Evolutionary conservation across 2,329 filamentous ascomycete species (phyloP), one percentile per base, ranked within the genome.

Genomic region (Boeremia exigua): DNA sequence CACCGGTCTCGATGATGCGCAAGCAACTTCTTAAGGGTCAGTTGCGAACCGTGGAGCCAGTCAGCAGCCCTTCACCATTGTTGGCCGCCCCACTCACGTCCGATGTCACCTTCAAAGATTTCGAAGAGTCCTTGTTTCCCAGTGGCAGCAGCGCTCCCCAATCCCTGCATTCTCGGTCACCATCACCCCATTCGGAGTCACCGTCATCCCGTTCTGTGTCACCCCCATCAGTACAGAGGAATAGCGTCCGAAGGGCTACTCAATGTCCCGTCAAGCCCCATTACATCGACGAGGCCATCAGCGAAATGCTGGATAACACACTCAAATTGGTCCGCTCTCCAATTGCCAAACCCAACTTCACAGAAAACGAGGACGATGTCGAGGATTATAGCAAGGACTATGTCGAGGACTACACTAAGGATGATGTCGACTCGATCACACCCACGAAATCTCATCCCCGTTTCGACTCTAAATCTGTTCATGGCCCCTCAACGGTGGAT

Each of bases 261-360:
- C 37, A 61, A 27, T 49, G 58, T 19, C 48, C 36, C 29, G 43
- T 54, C 7, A 68, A 63, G 38, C 30, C 56, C 7, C 68, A 64
- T 36, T 68, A 60, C 34, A 44, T 48, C 27, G 66, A 70, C 8
- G 60, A 61, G n/a, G 54, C 45, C 15, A 59, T 68, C 28, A 56
- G 51, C 54, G 63, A 68, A 27, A 66, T 68, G 63, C 59, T 63
- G 12, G 66, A 68, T 27, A 61, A 63, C 7, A 65, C 61, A 0
- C 50, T 69, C 14, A 60, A 67, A 28, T 49, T 58, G 1, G 62
- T 68, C 36, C 38, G 46, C 7, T 63, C 54, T 5, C 50, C 50
- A 9, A 15, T 33, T 15, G 14, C 27, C 9, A 47, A 37, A 11
- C 33, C 51, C 2, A 25, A 42, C 23, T 45, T 43, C n/a, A 11